Conservation (phyloP, 2,329 filamentous ascomycete genomes). For the Leptosphaerulina australis region DNA sequence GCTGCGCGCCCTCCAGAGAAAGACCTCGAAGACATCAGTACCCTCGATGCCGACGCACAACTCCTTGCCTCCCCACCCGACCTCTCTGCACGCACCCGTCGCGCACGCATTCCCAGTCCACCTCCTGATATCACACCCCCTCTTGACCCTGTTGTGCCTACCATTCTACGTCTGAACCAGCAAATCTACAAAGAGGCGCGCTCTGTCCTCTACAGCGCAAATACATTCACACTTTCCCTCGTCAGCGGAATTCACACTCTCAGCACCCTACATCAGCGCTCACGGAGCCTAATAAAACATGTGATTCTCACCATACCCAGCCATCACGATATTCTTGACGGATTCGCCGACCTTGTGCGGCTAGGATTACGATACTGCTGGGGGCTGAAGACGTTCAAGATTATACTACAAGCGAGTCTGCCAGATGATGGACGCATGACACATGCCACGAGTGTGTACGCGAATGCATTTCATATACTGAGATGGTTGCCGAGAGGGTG, state of each 20-base stretch:
- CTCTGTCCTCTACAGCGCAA: conserved; percentile 41
- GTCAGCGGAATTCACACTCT: conserved; percentile 48
- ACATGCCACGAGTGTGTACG: conserved; percentile 52
- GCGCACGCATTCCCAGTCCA: not conserved
- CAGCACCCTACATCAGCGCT: conserved; percentile 51
- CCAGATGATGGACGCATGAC: conserved; percentile 35
- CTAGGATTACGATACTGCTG: conserved; percentile 54
- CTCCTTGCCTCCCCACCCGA: not conserved
- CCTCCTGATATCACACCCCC: not conserved
- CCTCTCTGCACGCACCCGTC: not conserved
- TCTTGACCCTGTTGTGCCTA: conserved; percentile 46
- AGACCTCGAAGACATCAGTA: conserved; percentile 15
- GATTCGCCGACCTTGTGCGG: conserved; percentile 55
- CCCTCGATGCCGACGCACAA: not conserved
- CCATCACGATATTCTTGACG: conserved; percentile 55
- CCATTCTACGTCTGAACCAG: conserved; percentile 49
- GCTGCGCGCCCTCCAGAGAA: conserved; percentile 22
- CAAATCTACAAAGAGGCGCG: conserved; percentile 47
- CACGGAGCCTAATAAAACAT: conserved; percentile 52
- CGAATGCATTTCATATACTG: conserved; percentile 56
- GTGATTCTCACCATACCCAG: conserved; percentile 53
- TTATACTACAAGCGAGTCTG: conserved; percentile 46
- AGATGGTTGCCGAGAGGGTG: conserved; percentile 54
- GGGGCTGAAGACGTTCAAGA: conserved; percentile 51
- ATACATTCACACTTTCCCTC: conserved; percentile 47